These are phyloP conservation scores for Boletellus emodensis DNA, from an alignment of 768 basidiomycete genomes.

Conservation along the genomic window DNA sequence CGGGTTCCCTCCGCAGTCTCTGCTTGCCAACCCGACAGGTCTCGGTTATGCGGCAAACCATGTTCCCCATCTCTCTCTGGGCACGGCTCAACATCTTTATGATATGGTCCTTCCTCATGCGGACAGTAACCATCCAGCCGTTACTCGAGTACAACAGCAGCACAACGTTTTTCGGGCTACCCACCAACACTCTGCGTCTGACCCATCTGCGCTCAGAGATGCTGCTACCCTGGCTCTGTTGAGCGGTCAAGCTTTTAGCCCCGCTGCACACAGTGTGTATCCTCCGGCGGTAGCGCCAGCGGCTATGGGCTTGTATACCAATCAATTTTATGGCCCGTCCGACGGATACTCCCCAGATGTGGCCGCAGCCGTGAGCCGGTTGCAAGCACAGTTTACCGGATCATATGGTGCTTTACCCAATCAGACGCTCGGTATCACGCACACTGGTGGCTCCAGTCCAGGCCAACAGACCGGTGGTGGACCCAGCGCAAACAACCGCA, in stretches of 20 bases:
- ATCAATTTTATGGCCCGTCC: slow-evolving; percentile 62
- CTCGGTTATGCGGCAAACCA: slow-evolving; percentile 53
- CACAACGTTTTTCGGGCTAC: slow-evolving; percentile 67
- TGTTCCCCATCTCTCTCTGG: slow-evolving; percentile 66
- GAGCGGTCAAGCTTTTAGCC: slow-evolving; percentile 49
- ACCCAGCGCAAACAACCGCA: slow-evolving; percentile 88
- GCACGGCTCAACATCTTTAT: slow-evolving; percentile 73
- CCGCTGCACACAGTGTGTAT: slow-evolving; percentile 51
- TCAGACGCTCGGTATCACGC: slow-evolving; percentile 43
- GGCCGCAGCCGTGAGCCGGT: slow-evolving; percentile 54
- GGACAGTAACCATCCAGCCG: slow-evolving; percentile 59
- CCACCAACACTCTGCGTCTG: slow-evolving; percentile 82
- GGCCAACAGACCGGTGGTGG: slow-evolving; percentile 45
- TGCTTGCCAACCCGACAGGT: slow-evolving; percentile 50
- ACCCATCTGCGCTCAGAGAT: slow-evolving; percentile 74
- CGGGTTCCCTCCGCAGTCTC: slow-evolving; percentile 51
- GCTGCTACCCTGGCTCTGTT: slow-evolving; percentile 63
- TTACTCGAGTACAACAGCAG: slow-evolving; percentile 76
- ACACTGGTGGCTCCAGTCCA: slow-evolving; percentile 32
- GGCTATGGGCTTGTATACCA: slow-evolving; percentile 61
- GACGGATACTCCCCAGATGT: slow-evolving; percentile 57
- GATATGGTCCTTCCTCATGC: slow-evolving; percentile 63
- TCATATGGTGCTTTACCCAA: slow-evolving; percentile 50
- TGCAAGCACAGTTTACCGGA: slow-evolving; percentile 53
- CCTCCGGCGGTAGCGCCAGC: slow-evolving; percentile 39